These are phyloP conservation scores for Psilocybe subaeruginosa DNA, from an alignment of 768 basidiomycete genomes.

Conservation along the genomic window DNA sequence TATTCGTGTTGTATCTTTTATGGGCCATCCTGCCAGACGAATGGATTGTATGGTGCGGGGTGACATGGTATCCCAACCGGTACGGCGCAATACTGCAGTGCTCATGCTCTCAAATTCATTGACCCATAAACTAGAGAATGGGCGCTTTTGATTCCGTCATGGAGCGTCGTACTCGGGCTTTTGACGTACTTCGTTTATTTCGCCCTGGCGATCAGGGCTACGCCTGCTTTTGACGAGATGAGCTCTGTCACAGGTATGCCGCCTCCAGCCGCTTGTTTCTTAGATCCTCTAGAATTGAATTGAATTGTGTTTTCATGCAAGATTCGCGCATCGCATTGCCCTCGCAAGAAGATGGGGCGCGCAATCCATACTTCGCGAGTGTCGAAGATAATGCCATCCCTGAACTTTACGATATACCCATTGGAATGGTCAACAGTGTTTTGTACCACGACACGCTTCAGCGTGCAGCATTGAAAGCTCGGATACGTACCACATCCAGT, in stretches of 20 bases:
- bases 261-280: not conserved
- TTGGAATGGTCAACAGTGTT: conserved; percentile 79
- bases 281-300: conserved; percentile 6
- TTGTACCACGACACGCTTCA: conserved; percentile 43
- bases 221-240: conserved; percentile 71
- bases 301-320: conserved; percentile 27
- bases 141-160: conserved; percentile 82
- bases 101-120: not conserved
- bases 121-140: conserved; percentile 63
- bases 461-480: conserved; percentile 1
- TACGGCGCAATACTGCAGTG: conserved; percentile 31
- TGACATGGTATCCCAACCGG: conserved; percentile 91
- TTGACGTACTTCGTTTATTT: conserved; percentile 81
- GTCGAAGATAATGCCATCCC: conserved; percentile 53
- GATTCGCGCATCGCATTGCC: conserved; percentile 64
- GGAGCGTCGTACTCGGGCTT: conserved; percentile 68
- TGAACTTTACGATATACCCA: conserved; percentile 81
- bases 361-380: conserved; percentile 53
- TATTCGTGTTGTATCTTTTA: conserved; percentile 70
- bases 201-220: conserved; percentile 69
- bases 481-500: not conserved
- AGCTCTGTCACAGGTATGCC: conserved; percentile 68
- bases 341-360: conserved; percentile 24
- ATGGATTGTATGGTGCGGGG: conserved; percentile 64
- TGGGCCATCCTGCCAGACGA: conserved; percentile 84